These are phyloP conservation scores for Symmetrospora coprosmae DNA, from an alignment of 768 basidiomycete species.

Conservation along the genomic window DNA sequence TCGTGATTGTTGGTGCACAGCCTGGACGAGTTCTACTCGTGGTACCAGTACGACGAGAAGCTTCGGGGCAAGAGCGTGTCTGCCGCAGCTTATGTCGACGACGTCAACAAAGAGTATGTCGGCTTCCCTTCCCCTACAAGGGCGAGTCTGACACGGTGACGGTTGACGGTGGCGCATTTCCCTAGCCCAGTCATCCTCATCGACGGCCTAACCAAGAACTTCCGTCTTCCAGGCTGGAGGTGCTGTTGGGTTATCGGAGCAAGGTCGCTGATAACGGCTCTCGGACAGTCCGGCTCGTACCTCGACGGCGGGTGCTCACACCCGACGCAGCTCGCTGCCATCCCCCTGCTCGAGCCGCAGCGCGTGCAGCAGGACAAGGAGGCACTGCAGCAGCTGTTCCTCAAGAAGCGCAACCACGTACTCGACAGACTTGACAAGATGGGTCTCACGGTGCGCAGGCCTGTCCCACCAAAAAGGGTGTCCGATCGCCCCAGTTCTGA, in stretches of 20 bases:
- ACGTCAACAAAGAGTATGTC: constrained; percentile 50
- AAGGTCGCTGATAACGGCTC: constrained; percentile 68
- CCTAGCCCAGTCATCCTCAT: constrained; percentile 55
- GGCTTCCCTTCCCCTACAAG: constrained; percentile 1
- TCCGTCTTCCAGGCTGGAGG: constrained; percentile 71
- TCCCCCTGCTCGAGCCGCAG: constrained; percentile 61
- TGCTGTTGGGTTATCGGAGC: constrained; percentile 81
- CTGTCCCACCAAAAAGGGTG: neutral
- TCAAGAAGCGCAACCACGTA: constrained; percentile 77
- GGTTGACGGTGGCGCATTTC: neutral
- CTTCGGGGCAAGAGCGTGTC: constrained; percentile 16
- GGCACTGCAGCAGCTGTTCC: constrained; percentile 51
- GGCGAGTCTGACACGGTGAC: no score
- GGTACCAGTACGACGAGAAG: constrained; percentile 26
- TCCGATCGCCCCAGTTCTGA: constrained; percentile 19
- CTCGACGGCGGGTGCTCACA: constrained; percentile 63
- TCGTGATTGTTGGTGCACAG: no score
- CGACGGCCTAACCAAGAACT: constrained; percentile 91
- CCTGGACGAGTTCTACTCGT: constrained; percentile 52
- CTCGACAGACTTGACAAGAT: constrained; percentile 64
- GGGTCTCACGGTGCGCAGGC: constrained; percentile 54
- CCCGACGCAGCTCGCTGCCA: constrained; percentile 68
- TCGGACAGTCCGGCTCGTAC: constrained; percentile 89
- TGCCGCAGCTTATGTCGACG: constrained; percentile 37
- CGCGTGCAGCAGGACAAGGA: constrained; percentile 59